phyloP scores from a whole-genome alignment of 1,139 yeast genomes.

The Hyphopichia buzzinii region DNA sequence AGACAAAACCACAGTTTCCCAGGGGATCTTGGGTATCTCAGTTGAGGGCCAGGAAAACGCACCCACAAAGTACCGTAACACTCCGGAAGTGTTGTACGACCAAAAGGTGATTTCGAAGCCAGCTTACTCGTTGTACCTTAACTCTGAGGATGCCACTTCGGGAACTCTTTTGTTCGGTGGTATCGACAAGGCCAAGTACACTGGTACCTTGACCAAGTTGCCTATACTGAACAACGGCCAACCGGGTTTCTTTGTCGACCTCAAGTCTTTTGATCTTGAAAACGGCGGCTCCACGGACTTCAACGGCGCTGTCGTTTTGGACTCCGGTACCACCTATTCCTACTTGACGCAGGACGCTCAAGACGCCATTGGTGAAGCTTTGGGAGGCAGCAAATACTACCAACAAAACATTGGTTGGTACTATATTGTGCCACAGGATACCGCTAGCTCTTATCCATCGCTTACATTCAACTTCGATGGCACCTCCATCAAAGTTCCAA shows the following conservation, averaged over 20 bases:
- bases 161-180: constrained; percentile 32
- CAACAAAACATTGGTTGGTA: not conserved
- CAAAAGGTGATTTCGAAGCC: constrained; percentile 18
- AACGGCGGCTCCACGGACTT: constrained; percentile 6
- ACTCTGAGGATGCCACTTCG: constrained; percentile 9
- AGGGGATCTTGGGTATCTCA: constrained; percentile 21
- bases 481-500: constrained; percentile 24
- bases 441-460: constrained; percentile 16
- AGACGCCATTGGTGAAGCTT: constrained; percentile 17
- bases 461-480: constrained; percentile 32
- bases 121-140: constrained; percentile 21
- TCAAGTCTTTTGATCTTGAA: not conserved
- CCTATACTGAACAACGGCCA: not conserved
- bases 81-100: constrained; percentile 19
- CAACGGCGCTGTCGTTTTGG: constrained; percentile 21
- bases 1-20: constrained; percentile 6
- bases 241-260: constrained; percentile 1
- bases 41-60: constrained; percentile 9
- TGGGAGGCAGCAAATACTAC: constrained; percentile 13
- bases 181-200: constrained; percentile 25
- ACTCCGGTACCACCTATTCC: constrained; percentile 30
- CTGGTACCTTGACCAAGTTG: constrained; percentile 14
- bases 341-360: constrained; percentile 19
- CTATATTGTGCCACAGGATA: constrained; percentile 6
- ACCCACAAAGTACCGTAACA: constrained; percentile 13